phyloP scores from a whole-genome alignment of 1,284 basidiomycete species.

The Naganishia sp. region DNA sequence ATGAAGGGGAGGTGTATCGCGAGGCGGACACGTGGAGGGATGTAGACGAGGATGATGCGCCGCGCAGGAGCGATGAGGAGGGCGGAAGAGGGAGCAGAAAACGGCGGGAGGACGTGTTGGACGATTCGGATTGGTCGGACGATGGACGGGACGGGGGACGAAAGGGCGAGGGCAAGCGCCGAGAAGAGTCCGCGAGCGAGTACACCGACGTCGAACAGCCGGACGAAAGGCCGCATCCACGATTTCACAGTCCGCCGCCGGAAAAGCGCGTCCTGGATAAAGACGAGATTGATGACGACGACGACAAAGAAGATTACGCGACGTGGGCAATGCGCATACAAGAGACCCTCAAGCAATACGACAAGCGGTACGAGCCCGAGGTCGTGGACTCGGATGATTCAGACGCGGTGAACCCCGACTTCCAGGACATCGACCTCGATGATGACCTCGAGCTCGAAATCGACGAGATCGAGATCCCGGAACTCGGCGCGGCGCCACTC shows the following conservation, averaged over 20 bases:
- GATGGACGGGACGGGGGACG: background rate
- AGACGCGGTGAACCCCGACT: constrained; percentile 17
- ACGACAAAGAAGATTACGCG: constrained; percentile 3
- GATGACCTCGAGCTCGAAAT: background rate
- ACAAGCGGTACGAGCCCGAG: constrained; percentile 13
- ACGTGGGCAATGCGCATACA: background rate
- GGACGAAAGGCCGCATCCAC: background rate
- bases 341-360: background rate
- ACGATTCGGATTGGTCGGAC: constrained; percentile 6
- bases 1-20: background rate
- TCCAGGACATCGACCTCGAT: constrained; percentile 8
- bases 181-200: too few relatives aligned
- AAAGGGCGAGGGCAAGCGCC: too few relatives aligned
- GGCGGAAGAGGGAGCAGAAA: too few relatives aligned
- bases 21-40: constrained; percentile 12
- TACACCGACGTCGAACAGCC: background rate
- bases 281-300: background rate
- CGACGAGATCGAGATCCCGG: constrained; percentile 10
- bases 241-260: constrained; percentile 4
- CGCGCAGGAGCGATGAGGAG: background rate
- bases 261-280: background rate
- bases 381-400: constrained; percentile 5
- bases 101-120: background rate
- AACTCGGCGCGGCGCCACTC: background rate
- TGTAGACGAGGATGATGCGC: background rate